Base-by-base conservation (phyloP, 1,284 basidiomycete genomes). In the Apiotrichum gamsii region DNA sequence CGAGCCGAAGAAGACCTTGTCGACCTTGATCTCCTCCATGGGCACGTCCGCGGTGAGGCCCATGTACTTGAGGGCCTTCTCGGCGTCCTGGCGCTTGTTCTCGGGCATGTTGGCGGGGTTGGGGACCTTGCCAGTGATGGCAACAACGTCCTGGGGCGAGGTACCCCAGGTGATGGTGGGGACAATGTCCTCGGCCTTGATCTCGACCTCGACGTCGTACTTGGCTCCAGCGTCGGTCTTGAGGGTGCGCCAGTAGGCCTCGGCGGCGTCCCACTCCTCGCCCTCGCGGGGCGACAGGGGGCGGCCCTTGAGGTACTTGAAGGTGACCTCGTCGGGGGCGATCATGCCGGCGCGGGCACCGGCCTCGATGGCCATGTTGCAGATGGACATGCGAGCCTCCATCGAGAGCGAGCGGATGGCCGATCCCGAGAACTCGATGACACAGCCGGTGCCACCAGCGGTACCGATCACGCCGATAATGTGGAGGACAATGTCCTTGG, bases 291-390 rank as follows among this genome's bases (percentile, higher is more conserved):
- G 78, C 20, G 86, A 81, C 44, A 96, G 78, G 43, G 91, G 91
- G 40, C 90, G 84, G 47, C 83, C 82, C 53, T 81, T 82, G 55
- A 96, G 83, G 73, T 96, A 96, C 41, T 69, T 77, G 69, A 95
- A 93, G 8, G 93, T 96, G 56, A 85, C 75, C 30, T 94, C 87
- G 69, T 96, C 91, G 1, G 91, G 90, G 11, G 90, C 91, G 55
- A 96, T 82, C 89, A 96, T 91, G 48, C 91, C 91, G 6, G 90
- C 90, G 62, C 91, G 82, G 55, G 91, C 93, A 65, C 91, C 91
- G 51, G 83, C 93, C 73, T 96, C 91, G 69, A 96, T 95, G 55
- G 88, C 90, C 91, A 96, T 96, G 76, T 96, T 96, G 74, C 90
- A 95, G 59, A 90, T 89, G 60, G 88, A 91, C 90, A 95, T 95